These are phyloP conservation scores for Gastrodia elata DNA, from an alignment of 106 monocot genomes.

Conservation along the genomic window DNA sequence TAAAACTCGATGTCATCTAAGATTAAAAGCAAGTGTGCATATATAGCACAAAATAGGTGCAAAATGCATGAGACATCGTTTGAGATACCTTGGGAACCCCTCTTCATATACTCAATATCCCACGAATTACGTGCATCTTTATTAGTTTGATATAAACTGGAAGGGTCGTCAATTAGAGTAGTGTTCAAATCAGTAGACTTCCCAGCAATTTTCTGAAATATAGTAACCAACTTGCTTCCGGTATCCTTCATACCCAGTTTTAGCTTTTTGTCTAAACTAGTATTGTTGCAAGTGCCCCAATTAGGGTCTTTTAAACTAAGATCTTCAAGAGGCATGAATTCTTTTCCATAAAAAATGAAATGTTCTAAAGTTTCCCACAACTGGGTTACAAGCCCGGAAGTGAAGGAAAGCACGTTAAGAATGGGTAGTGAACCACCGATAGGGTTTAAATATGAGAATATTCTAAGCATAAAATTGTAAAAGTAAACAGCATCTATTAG, in stretches of 20 bases:
- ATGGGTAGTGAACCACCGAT: conserved; percentile 51
- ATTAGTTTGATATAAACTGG: conserved; percentile 9
- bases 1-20: conserved; percentile 98
- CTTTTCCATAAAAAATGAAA: conserved; percentile 31
- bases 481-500: conserved; percentile 43
- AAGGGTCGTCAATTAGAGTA: conserved; percentile 13
- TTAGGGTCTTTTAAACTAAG: conserved; percentile 12
- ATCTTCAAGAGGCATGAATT: conserved; percentile 6
- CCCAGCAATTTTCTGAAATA: conserved; percentile 64
- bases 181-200: conserved; percentile 38
- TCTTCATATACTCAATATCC: conserved; percentile 61
- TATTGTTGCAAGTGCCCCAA: conserved; percentile 15
- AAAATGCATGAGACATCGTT: conserved; percentile 46
- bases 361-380: conserved; percentile 63
- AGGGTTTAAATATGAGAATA: conserved; percentile 55
- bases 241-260: conserved; percentile 35
- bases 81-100: conserved; percentile 39
- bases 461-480: conserved; percentile 67
- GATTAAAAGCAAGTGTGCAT: conserved; percentile 83
- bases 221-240: conserved; percentile 66
- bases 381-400: conserved; percentile 61
- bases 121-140: conserved; percentile 40
- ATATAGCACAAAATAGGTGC: conserved; percentile 84
- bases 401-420: conserved; percentile 87
- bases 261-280: conserved; percentile 28